Conservation (phyloP, 2,329 filamentous ascomycete species). For the Amauroascus verrucosus region DNA sequence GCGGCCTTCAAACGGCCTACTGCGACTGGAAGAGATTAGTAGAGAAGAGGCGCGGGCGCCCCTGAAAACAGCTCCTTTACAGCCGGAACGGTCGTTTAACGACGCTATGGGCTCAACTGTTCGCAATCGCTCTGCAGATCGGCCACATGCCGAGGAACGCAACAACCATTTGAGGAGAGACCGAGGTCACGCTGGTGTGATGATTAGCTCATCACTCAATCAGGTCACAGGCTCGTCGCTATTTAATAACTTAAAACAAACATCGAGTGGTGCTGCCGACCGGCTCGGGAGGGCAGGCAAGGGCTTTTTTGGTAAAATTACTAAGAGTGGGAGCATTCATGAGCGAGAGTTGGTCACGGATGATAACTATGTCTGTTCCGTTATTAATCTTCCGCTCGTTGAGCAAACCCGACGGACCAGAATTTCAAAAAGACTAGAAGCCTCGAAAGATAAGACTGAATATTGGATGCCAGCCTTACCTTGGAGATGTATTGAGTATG, state of each 20-base stretch:
- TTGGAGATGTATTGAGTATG: conserved; percentile 82
- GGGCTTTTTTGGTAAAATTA: conserved; percentile 69
- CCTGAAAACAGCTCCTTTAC: conserved; percentile 54
- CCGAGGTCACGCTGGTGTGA: conserved; percentile 26
- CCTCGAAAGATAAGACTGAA: conserved; percentile 88
- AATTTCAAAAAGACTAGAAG: conserved; percentile 79
- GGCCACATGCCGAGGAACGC: conserved; percentile 31
- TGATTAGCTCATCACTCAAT: conserved; percentile 39
- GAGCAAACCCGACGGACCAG: conserved; percentile 84
- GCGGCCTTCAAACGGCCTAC: conserved; percentile 32
- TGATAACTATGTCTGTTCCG: conserved; percentile 71
- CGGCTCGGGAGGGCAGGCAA: conserved; percentile 63
- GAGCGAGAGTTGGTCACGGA: conserved; percentile 58
- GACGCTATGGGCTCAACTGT: conserved; percentile 55
- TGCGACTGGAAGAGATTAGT: conserved; percentile 30
- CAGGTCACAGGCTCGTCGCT: conserved; percentile 46
- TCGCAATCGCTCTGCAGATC: conserved; percentile 65
- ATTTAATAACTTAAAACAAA: conserved; percentile 62
- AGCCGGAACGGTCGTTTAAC: conserved; percentile 57
- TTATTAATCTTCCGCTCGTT: conserved; percentile 75
- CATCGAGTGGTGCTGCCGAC: conserved; percentile 63
- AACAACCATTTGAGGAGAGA: conserved; percentile 19
- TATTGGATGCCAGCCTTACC: conserved; percentile 98
- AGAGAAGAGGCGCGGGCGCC: conserved; percentile 32
- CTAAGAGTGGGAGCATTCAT: conserved; percentile 57